A percentile compares a stretch with the other conserved stretches of the same genome.
Evolutionary conservation across 192 early-diverging fungal species (phyloP).

Genomic region (Podila epigama): DNA sequence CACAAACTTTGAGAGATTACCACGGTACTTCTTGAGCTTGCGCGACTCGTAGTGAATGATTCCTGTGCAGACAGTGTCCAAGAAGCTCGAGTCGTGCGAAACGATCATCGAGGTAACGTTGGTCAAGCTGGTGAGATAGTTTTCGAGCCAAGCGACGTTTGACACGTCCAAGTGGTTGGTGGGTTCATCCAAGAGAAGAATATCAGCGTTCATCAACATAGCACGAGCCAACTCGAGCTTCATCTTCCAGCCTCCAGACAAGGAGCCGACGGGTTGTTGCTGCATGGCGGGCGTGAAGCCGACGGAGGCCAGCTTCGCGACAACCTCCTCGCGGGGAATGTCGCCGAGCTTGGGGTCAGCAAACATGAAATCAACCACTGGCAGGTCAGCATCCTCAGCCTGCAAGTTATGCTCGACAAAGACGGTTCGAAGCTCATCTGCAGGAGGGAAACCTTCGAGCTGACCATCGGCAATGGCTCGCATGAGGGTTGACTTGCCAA

Average conservation of each 20-base stretch:
- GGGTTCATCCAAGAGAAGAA: slow-evolving; percentile 85
- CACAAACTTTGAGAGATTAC: slow-evolving; percentile 83
- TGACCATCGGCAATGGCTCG: slow-evolving; percentile 85
- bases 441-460: slow-evolving; percentile 82
- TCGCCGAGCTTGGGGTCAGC: slow-evolving; percentile 62
- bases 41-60: slow-evolving; percentile 86
- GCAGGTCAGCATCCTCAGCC: slow-evolving; percentile 73
- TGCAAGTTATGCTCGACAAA: slow-evolving; percentile 83
- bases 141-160: slow-evolving; percentile 65
- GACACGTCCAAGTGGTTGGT: slow-evolving; percentile 85
- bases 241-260: slow-evolving; percentile 92
- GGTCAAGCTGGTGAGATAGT: slow-evolving; percentile 74
- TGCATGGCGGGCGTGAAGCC: slow-evolving; percentile 72
- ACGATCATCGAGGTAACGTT: slow-evolving; percentile 86
- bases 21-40: slow-evolving; percentile 78
- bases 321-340: slow-evolving; percentile 61
- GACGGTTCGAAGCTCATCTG: slow-evolving; percentile 76
- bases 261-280: slow-evolving; percentile 70
- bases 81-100: slow-evolving; percentile 87
- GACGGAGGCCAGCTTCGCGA: slow-evolving; percentile 57
- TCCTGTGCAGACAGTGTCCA: slow-evolving; percentile 81
- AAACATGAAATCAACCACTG: slow-evolving; percentile 74
- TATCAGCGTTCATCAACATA: slow-evolving; percentile 86
- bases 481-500: slow-evolving; percentile 88
- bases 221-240: slow-evolving; percentile 88